phyloP scores from a whole-genome alignment of 768 basidiomycete genomes.

The Tulasnella sp. region DNA sequence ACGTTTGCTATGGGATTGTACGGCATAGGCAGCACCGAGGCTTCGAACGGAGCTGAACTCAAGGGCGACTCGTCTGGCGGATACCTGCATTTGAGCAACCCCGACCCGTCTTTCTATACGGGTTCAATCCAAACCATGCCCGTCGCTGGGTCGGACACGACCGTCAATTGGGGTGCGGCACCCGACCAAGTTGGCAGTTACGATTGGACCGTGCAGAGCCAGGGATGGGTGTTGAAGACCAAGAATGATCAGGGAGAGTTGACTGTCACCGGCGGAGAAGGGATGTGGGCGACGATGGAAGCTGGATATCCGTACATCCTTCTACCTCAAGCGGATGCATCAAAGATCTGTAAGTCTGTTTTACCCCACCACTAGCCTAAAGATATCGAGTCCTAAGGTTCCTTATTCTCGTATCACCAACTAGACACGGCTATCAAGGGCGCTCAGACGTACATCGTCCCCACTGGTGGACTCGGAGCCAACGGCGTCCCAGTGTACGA shows the following conservation, averaged over 20 bases:
- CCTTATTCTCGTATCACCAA: too few species aligned
- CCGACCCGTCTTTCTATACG: constrained; percentile 25
- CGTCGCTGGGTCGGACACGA: neutral
- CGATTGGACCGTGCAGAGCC: constrained; percentile 24
- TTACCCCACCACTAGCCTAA: neutral
- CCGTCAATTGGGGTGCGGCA: neutral
- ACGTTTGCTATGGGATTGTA: constrained; percentile 15
- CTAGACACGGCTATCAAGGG: constrained; percentile 10
- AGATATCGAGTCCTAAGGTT: too few species aligned
- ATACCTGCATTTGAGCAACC: constrained; percentile 3
- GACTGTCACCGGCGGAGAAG: neutral
- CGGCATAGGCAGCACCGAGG: neutral
- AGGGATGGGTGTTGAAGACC: constrained; percentile 11
- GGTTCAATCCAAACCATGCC: neutral
- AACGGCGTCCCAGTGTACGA: neutral
- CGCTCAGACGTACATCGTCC: constrained; percentile 21
- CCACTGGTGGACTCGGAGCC: neutral
- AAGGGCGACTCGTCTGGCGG: constrained; percentile 1
- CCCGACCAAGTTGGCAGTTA: constrained; percentile 22
- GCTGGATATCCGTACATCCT: constrained; percentile 31
- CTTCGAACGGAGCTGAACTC: neutral
- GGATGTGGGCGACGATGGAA: constrained; percentile 26
- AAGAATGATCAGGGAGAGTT: neutral
- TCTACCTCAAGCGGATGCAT: constrained; percentile 11
- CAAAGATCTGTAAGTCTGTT: constrained; percentile 16